Conservation (phyloP, 176 grass and related monocot genomes). For the Avena insularis region DNA sequence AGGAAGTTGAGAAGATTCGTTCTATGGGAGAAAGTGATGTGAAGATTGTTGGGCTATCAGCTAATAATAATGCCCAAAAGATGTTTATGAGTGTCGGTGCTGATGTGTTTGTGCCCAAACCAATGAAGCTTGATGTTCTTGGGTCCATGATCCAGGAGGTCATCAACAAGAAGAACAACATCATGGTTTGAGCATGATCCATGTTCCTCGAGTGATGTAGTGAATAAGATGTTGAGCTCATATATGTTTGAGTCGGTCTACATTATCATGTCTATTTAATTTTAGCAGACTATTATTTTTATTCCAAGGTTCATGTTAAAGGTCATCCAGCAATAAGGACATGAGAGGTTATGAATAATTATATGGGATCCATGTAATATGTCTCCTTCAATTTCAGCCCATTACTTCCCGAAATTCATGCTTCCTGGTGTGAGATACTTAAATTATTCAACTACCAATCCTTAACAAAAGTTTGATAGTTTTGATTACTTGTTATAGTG, state of each 20-base stretch:
- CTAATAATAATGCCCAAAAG: neutral
- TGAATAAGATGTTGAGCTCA: neutral
- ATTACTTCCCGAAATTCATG: too few species aligned
- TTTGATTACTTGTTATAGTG: too few species aligned
- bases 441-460: too few species aligned
- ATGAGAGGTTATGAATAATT: neutral
- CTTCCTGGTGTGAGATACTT: too few species aligned
- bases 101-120: constrained; percentile 34
- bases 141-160: neutral
- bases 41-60: constrained; percentile 39
- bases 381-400: neutral
- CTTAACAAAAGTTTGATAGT: too few species aligned
- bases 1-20: constrained; percentile 37
- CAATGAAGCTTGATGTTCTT: neutral
- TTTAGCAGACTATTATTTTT: too few species aligned
- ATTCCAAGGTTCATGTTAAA: neutral
- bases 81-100: constrained; percentile 29
- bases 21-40: constrained; percentile 32
- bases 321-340: neutral
- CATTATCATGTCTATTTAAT: too few species aligned
- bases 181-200: neutral
- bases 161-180: constrained; percentile 30
- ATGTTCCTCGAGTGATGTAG: neutral
- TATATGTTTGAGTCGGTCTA: neutral
- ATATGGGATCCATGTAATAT: neutral